phyloP scores from a whole-genome alignment of 768 basidiomycete species.

The Leccinum subgranulosum region DNA sequence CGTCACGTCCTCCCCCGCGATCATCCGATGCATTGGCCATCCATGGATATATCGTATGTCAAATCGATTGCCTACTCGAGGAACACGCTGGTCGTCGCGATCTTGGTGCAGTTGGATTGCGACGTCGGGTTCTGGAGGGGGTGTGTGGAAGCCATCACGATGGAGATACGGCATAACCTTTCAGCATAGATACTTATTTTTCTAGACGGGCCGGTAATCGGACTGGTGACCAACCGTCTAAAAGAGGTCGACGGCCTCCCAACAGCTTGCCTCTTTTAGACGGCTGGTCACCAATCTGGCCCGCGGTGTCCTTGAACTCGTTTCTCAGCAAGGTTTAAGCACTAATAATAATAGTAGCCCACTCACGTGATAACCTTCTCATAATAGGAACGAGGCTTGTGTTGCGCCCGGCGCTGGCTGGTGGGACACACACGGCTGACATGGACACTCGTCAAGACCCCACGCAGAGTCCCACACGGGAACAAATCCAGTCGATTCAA shows the following conservation, averaged over 20 bases:
- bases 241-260: no score
- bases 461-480: neutral
- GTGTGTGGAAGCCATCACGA: conserved; percentile 10
- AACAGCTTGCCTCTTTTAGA: no score
- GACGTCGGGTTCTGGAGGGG: conserved; percentile 39
- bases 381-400: no score
- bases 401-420: no score
- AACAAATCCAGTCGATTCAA: neutral
- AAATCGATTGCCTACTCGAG: conserved; percentile 60
- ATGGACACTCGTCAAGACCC: neutral
- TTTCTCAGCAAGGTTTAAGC: no score
- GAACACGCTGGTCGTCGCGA: conserved; percentile 46
- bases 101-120: conserved; percentile 55
- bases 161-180: neutral
- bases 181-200: neutral
- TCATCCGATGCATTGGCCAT: conserved; percentile 43
- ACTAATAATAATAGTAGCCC: no score
- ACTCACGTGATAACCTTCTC: neutral
- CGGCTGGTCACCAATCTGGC: no score
- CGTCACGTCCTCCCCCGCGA: conserved; percentile 35
- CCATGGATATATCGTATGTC: conserved; percentile 39
- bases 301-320: no score
- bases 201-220: neutral
- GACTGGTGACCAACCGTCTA: no score
- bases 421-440: neutral